Evolutionary conservation across 106 monocot species (phyloP).

Genomic region (Dendrobium officinale): DNA sequence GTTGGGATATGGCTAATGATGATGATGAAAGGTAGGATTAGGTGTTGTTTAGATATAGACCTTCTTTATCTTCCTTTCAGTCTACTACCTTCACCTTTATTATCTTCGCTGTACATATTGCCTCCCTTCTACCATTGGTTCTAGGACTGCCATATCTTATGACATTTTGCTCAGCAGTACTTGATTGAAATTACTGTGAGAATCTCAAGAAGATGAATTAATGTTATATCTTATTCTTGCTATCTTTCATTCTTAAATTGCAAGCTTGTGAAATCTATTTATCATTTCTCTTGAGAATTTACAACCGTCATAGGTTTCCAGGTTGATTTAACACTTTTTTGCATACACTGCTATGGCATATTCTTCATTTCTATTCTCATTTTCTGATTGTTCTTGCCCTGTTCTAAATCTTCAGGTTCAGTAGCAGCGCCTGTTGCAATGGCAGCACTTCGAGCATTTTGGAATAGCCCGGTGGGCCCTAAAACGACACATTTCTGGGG

Average conservation of each 20-base stretch:
- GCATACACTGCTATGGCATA: neutral
- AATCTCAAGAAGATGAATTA: neutral
- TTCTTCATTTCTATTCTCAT: neutral
- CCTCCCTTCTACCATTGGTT: no score
- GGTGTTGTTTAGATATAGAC: no score
- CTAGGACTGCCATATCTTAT: no score
- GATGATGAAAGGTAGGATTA: no score
- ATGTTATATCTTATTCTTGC: neutral
- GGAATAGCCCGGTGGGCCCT: constrained; percentile 90
- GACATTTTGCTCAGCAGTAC: neutral
- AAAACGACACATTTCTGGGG: constrained; percentile 98
- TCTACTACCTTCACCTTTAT: no score
- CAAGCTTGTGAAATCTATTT: neutral
- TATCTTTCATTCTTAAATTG: neutral
- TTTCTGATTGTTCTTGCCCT: neutral
- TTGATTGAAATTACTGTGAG: neutral
- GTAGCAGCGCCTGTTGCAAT: constrained; percentile 14
- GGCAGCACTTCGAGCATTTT: constrained; percentile 56
- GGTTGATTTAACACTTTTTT: neutral
- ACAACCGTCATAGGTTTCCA: no score
- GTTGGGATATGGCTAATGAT: no score
- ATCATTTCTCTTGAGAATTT: no score
- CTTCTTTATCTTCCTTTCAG: no score
- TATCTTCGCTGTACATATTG: no score
- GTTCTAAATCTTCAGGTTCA: neutral